Evolutionary conservation across 345 rosid genomes (phyloP).

Genomic region (Eucalyptus microcorys): DNA sequence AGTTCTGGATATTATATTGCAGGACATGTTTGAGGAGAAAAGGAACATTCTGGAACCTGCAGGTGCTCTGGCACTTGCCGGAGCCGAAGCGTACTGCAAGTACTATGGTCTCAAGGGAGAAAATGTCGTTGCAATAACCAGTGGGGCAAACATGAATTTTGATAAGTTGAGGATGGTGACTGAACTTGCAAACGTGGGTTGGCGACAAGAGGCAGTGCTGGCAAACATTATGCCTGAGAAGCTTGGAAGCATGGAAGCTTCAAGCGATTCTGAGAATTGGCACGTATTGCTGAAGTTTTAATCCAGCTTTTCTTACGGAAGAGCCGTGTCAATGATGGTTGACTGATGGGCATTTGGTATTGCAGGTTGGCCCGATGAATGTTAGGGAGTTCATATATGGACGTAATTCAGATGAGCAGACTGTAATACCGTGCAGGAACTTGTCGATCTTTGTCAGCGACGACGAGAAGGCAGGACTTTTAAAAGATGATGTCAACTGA

Average conservation of each 20-base stretch:
- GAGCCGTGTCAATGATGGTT: background rate
- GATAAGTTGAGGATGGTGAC: conserved; percentile 86
- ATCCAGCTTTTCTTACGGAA: background rate
- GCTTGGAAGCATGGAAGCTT: conserved; percentile 47
- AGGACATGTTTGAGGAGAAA: conserved; percentile 99
- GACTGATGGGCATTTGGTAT: conserved; percentile 5
- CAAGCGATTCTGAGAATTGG: conserved; percentile 76
- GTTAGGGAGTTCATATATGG: conserved; percentile 89
- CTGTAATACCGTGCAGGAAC: conserved; percentile 81
- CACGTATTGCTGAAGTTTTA: conserved; percentile 6
- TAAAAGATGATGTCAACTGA: background rate
- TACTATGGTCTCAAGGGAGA: conserved; percentile 71
- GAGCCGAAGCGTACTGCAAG: conserved; percentile 96
- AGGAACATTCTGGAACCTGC: conserved; percentile 94
- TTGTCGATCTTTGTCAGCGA: background rate
- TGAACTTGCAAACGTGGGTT: conserved; percentile 95
- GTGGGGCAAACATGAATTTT: conserved; percentile 97
- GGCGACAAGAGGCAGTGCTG: conserved; percentile 88
- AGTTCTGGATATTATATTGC: background rate
- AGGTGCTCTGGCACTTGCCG: conserved; percentile 95
- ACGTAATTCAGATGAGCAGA: conserved; percentile 44
- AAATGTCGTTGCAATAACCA: conserved; percentile 76
- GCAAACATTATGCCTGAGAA: conserved; percentile 71
- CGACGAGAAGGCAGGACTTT: background rate
- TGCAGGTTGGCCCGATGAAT: conserved; percentile 75